Evolutionary conservation across 1,139 yeast genomes (phyloP), one percentile per base, ranked within the genome.

Genomic region (Yamadazyma sp.): DNA sequence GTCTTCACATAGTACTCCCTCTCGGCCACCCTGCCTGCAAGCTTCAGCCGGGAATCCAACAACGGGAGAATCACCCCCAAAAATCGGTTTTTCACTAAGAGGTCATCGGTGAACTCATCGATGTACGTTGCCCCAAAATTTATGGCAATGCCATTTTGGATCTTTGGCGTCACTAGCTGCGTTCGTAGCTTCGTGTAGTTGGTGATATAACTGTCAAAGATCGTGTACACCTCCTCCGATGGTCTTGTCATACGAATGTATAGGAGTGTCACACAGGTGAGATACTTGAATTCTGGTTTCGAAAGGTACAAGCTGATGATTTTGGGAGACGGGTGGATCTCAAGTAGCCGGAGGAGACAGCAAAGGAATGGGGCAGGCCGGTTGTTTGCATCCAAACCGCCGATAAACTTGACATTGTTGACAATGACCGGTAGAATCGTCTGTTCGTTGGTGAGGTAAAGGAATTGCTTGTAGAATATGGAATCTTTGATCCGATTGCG

Each of bases 401-500:
- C 87, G 50, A 67, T 66, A 47, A 57, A 63, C 45, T 50, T 58
- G 34, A 67, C 75, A 56, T 59, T 79, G 57, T 61, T 73, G 33
- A 50, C 47, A 3, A 64, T 56, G 2, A 63, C 48, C 3, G 65
- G 61, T 17, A 70, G 65, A 55, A 73, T 72, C 39, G 68, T 78
- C 44, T 61, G 78, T 54, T 64, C 82, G 45, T 81, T 79, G 40
- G 86, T 67, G 14, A 78, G 73, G 47, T 74, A 78, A 40, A 87
- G 77, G 44, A 75, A 65, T 48, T 77, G 80, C 46, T 83, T 82
- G 76, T 85, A 85, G 57, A 83, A 86, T 5, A 81, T 53, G 1
- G 86, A 77, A 49, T 83, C 91, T 38, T 76, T 75, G 8, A 85
- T 80, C 28, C 87, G 64, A 49, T 84, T 88, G 38, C 89, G 65